phyloP scores from a whole-genome alignment of 345 rosid species.

The Pseudoturritis turrita region DNA sequence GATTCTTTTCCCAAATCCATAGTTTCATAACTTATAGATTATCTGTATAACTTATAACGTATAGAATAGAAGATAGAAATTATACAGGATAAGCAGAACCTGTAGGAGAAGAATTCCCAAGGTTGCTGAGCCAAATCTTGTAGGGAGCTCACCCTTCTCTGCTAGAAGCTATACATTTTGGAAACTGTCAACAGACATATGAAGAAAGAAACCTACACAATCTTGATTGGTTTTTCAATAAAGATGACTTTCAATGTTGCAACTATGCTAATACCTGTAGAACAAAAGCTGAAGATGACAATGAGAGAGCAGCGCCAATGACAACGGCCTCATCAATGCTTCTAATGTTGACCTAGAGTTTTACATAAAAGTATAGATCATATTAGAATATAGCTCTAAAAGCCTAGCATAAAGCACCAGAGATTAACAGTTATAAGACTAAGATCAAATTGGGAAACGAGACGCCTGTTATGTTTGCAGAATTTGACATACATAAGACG shows the following conservation, averaged over 20 bases:
- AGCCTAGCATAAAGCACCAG: not conserved
- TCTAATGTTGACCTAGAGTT: conserved; percentile 82
- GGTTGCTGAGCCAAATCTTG: conserved; percentile 97
- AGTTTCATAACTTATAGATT: not conserved
- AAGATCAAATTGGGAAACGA: not conserved
- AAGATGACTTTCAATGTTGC: not conserved
- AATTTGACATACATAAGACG: not conserved
- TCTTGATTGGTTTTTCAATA: not conserved
- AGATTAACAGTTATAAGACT: not conserved
- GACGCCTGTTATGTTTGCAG: not conserved
- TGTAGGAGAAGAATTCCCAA: conserved; percentile 95
- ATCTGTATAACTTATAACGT: too few species aligned
- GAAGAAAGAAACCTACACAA: not conserved
- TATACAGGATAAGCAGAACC: conserved; percentile 43
- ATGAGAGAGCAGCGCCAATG: conserved; percentile 94
- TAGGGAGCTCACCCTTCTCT: conserved; percentile 98
- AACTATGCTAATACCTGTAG: conserved; percentile 60
- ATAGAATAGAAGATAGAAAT: not conserved
- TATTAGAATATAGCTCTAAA: not conserved
- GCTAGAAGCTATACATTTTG: conserved; percentile 73
- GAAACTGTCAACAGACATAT: not conserved
- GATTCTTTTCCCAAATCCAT: not conserved
- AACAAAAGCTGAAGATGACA: conserved; percentile 97
- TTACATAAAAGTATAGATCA: not conserved
- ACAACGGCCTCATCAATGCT: conserved; percentile 94